Conservation (phyloP, 495 filamentous ascomycete species). For the Neurospora sp. region DNA sequence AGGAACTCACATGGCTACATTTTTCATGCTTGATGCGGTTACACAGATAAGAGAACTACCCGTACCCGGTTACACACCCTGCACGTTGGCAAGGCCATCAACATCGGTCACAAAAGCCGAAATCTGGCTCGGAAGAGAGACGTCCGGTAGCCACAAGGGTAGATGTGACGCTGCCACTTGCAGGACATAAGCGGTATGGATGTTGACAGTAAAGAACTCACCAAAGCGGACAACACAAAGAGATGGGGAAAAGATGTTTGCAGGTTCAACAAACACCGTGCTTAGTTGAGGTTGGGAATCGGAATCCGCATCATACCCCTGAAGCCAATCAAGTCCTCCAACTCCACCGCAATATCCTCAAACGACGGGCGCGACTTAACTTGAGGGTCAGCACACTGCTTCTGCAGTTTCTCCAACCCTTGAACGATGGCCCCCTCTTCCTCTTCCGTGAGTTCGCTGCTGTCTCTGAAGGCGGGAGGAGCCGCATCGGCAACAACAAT, state of each 20-base stretch:
- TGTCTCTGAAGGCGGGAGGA: neutral
- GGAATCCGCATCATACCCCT: constrained; percentile 25
- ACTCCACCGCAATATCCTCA: constrained; percentile 17
- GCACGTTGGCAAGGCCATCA: neutral
- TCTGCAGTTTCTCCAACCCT: constrained; percentile 9
- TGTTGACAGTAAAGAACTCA: neutral
- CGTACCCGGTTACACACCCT: neutral
- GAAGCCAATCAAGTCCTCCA: constrained; percentile 22
- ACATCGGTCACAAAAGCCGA: neutral
- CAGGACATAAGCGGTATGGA: neutral
- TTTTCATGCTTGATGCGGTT: neutral
- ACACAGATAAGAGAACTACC: neutral
- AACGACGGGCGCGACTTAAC: constrained; percentile 14
- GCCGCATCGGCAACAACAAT: neutral
- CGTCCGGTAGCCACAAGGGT: neutral
- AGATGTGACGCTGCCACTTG: neutral
- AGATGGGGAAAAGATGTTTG: neutral
- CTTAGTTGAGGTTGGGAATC: constrained; percentile 1
- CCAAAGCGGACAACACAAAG: neutral
- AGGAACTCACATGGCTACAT: neutral
- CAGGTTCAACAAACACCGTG: neutral
- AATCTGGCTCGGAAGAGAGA: neutral
- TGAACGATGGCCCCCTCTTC: constrained; percentile 1
- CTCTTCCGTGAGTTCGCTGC: neutral
- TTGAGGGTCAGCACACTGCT: constrained; percentile 6